Evolutionary conservation across 805 yeast genomes (phyloP), one percentile per base, ranked within the genome.

Genomic region (Saturnispora zaruensis): DNA sequence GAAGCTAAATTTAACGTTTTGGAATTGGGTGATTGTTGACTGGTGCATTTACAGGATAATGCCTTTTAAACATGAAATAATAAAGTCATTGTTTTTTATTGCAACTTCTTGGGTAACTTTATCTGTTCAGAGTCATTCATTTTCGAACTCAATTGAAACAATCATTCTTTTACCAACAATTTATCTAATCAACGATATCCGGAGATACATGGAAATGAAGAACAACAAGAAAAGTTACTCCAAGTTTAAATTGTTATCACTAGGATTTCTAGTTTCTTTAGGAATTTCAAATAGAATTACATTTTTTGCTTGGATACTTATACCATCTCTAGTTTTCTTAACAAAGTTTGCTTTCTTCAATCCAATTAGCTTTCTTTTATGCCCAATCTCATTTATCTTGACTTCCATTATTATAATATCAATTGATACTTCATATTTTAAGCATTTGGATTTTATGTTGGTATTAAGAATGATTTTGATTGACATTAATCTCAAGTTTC

Each of bases 231-330:
- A 13, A 13, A 46, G 34, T 18, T 14, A 8, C 18, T 33, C 41
- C 14, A 16, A 33, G 7, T 21, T 21, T 6, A 62, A 60, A 37
- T 38, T 61, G 65, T 33, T 48, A 53, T 28, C 48, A 57, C n/a
- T 62, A 77, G 47, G 96, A 81, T 0, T 67, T 0, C 41, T 84
- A 0, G 58, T 80, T 1, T 69, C 83, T 0, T 43, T 89, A 23
- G 99, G 98, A 0, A 55, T 78, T 0, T 91, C 90, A 70, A 93
- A 90, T 64, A 71, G 99, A 57, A 76, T 88, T 25, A 88, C 97
- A 0, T 91, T 91, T 59, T 73, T 80, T 0, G 85, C 82, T 0
- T 93, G 87, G 70, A 59, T 95, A 38, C 42, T 82, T 0, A 48
- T 87, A 3, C 98, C 98, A 1, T 59, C 73, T 18, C 0, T 40